Conservation (phyloP, 2,329 filamentous ascomycete genomes). For the Phyllosticta ampelicida region DNA sequence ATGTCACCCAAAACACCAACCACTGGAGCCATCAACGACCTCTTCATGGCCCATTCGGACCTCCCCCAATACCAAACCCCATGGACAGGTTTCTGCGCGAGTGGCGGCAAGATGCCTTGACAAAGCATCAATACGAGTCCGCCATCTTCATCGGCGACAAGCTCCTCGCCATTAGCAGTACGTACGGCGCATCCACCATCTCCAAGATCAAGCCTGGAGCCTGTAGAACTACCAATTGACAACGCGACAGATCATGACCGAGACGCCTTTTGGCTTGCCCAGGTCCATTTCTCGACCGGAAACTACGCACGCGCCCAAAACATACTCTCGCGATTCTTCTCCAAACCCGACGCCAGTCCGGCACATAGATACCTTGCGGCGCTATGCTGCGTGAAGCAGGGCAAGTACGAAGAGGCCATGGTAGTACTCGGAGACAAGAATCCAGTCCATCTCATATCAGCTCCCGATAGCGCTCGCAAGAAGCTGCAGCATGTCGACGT, state of each 20-base stretch:
- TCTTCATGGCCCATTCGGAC: conserved; percentile 5
- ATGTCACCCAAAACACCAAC: conserved; percentile 5
- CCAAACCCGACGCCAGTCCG: conserved; percentile 71
- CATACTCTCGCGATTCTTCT: conserved; percentile 61
- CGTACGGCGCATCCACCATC: conserved; percentile 20
- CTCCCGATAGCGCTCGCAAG: conserved; percentile 52
- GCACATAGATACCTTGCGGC: conserved; percentile 88
- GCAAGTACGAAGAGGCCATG: conserved; percentile 80
- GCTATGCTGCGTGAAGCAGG: conserved; percentile 89
- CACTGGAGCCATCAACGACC: conserved; percentile 1
- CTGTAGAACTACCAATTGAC: conserved; percentile 11
- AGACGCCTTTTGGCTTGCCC: conserved; percentile 96
- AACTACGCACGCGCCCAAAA: conserved; percentile 89
- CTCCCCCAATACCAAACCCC: conserved; percentile 1
- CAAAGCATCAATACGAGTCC: conserved; percentile 92
- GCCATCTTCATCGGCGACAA: conserved; percentile 98
- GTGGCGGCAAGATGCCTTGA: conserved; percentile 91
- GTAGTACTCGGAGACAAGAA: conserved; percentile 81
- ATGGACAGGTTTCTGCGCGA: conserved; percentile 93
- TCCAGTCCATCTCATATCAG: conserved; percentile 74
- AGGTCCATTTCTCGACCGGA: conserved; percentile 89
- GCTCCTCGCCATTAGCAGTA: conserved; percentile 85
- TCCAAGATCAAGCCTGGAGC: neutral
- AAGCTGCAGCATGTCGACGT: conserved; percentile 60
- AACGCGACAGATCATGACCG: conserved; percentile 64